Evolutionary conservation across 2,329 filamentous ascomycete species (phyloP).

Genomic region (Pseudogymnoascus pannorum): DNA sequence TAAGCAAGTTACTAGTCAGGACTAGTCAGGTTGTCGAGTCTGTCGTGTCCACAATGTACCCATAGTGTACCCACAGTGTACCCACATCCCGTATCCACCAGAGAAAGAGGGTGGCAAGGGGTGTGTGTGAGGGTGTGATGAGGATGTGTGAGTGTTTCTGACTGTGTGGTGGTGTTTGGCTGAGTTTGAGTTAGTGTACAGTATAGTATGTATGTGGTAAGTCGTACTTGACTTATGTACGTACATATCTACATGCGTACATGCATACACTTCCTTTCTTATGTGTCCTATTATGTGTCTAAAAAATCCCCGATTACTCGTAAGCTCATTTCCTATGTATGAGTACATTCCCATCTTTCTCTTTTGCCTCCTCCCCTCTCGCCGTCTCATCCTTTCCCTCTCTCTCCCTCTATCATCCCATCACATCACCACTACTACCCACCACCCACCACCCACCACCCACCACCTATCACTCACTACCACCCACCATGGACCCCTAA

Average conservation of each 20-base stretch:
- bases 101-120: not conserved
- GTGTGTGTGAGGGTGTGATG: too few relatives aligned
- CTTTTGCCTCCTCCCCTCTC: not conserved
- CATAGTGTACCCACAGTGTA: too few relatives aligned
- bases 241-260: too few relatives aligned
- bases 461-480: too few relatives aligned
- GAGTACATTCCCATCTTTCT: not conserved
- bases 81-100: not conserved
- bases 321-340: too few relatives aligned
- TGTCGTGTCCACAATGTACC: not conserved
- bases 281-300: too few relatives aligned
- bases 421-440: too few relatives aligned
- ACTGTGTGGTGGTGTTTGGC: not conserved
- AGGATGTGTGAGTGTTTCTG: too few relatives aligned
- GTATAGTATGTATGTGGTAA: too few relatives aligned
- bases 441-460: too few relatives aligned
- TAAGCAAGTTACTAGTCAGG: not conserved
- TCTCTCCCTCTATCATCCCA: not conserved
- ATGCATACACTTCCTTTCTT: too few relatives aligned
- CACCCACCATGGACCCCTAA: not conserved
- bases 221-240: too few relatives aligned
- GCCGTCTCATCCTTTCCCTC: not conserved
- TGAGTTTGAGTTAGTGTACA: not conserved
- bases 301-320: not conserved
- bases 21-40: not conserved